Conservation (phyloP, 1,284 basidiomycete species). For the Cryptococcus jaspeensis region DNA sequence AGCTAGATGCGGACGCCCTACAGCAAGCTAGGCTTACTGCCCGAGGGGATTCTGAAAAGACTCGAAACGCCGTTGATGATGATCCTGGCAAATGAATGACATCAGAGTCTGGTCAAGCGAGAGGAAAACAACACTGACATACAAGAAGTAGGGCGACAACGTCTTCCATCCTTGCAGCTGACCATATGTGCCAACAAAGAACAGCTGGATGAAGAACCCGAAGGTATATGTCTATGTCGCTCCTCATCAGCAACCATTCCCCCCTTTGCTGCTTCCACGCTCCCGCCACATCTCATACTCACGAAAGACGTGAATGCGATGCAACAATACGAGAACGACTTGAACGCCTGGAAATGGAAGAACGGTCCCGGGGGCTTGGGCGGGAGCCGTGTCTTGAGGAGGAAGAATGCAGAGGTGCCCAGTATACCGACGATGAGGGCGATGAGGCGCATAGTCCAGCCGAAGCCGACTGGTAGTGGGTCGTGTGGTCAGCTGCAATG, state of each 20-base stretch:
- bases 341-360: slow-evolving; percentile 36
- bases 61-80: slow-evolving; percentile 36
- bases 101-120: neutral
- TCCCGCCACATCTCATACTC: slow-evolving; percentile 1
- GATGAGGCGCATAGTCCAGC: slow-evolving; percentile 42
- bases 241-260: neutral
- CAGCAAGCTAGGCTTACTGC: slow-evolving; percentile 27
- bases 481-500: neutral
- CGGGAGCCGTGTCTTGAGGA: slow-evolving; percentile 38
- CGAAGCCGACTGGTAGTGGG: slow-evolving; percentile 34
- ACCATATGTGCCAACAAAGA: slow-evolving; percentile 42
- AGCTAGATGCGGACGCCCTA: no score
- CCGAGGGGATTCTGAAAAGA: slow-evolving; percentile 32
- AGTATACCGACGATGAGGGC: slow-evolving; percentile 30
- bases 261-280: neutral
- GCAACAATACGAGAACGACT: slow-evolving; percentile 29
- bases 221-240: slow-evolving; percentile 27
- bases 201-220: slow-evolving; percentile 35
- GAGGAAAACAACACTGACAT: neutral
- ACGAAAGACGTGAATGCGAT: slow-evolving; percentile 26
- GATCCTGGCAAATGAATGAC: slow-evolving; percentile 14
- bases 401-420: slow-evolving; percentile 25
- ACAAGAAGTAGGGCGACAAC: slow-evolving; percentile 41
- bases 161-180: slow-evolving; percentile 25
- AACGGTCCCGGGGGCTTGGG: slow-evolving; percentile 33